Base-by-base conservation (phyloP, 1,139 yeast species). In the Eremothecium cymbalariae region DNA sequence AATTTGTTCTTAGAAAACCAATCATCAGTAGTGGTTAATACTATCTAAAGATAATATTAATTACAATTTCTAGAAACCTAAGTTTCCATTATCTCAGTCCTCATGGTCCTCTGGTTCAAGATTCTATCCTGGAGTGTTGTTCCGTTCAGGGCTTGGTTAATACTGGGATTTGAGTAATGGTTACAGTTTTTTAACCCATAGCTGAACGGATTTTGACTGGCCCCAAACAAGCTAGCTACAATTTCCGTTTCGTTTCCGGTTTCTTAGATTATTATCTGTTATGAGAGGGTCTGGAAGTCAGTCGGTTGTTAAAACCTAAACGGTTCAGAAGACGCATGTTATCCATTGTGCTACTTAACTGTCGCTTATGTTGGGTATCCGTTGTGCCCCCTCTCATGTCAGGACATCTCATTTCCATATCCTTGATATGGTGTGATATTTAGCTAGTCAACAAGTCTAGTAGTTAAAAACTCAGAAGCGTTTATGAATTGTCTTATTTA, bases 231-330 rank as follows among this genome's bases (percentile, higher is more conserved):
- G 58, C 44, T 46, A 67, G 81, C 65, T 72, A 75, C 81, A 74
- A 65, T 64, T 55, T 65, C 62, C 72, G 70, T 74, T 75, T 72
- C 81, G 81, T 75, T 74, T 74, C 75, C 74, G 78, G 80, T 72
- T 73, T 70, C 77, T 75, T 74, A 75, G 80, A 75, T 62, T 58
- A 62, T 61, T 36, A 48, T 47, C 50, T 49, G 39, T 47, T 44
- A 50, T 53, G 60, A 47, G 43, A 48, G 42, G 46, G 57, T 47
- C 42, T 35, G 36, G 31, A 11, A 34, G 30, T 48, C 45, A 38
- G 45, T 51, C 55, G 55, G 59, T 61, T 63, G 32, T 12, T 8
- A 14, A n/a, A n/a, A n/a, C n/a, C 24, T 26, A 9, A 18, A 22
- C 28, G 20, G 28, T 16, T 20, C 40, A 40, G 42, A 43, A 41